Evolutionary conservation across 179 eudicot species (phyloP), one percentile per base, ranked within the genome.

Genomic region (Vitellaria paradoxa): DNA sequence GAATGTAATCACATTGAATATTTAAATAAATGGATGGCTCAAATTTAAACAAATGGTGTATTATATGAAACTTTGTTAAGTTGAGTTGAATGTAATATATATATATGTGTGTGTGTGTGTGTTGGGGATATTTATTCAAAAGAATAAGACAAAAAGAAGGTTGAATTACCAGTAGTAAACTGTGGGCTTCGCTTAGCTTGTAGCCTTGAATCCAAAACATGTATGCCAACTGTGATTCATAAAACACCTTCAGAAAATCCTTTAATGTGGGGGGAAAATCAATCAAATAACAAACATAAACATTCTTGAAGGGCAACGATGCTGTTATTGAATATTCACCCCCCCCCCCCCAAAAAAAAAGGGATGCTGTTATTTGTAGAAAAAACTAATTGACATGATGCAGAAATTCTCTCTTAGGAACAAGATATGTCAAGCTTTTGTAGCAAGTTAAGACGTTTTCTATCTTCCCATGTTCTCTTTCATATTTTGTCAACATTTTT

Each of bases 151-250:
- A 49, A 70, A 50, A 23, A 21, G 20, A 11, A 64, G 12, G 57
- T 49, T 13, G 71, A 45, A 57, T 70, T 91, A 96, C 99, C 96
- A 84, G 84, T 64, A 96, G 84, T 80, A 93, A 84, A 60, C 64
- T 78, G 85, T 83, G 84, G 59, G 98, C 98, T 75, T 92, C 91
- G 56, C 79, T 86, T 26, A 96, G 90, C 79, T 73, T 87, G 80
- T 93, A 96, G 50, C 97, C 98, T 83, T 88, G 98, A 77, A 93
- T 82, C 98, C 98, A 96, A 76, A 89, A 96, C 98, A 96, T 93
- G 85, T 96, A 96, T 65, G 99, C 96, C 81, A 93, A 75, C 99
- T 96, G 92, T 77, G 83, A 86, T 57, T 55, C 77, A 75, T 74
- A 40, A 77, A 10, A 75, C 55, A 80, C 57, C 9, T 55, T 76